Percentiles rank a stretch among this genome's conserved stretches.
These are phyloP conservation scores for Fagopyrum homotropicum DNA, from an alignment of 148 eudicot genomes.

Conservation along the genomic window DNA sequence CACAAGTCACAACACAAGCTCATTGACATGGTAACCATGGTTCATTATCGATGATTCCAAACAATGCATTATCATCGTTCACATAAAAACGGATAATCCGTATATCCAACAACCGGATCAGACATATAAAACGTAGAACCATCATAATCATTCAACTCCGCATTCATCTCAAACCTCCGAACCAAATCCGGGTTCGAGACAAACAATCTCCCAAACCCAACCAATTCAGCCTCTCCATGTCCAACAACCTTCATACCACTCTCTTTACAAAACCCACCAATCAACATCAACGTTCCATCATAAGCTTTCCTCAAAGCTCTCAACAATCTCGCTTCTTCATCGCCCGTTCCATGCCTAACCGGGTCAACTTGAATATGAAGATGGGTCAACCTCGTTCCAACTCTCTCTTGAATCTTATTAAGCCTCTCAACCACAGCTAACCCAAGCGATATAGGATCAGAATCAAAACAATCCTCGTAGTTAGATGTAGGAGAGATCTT, in stretches of 20 bases:
- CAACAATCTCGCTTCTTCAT: conserved; percentile 46
- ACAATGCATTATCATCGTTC: not conserved
- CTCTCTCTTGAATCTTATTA: conserved; percentile 38
- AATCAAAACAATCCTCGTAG: conserved; percentile 59
- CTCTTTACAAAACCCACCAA: conserved; percentile 58
- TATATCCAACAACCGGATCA: conserved; percentile 15
- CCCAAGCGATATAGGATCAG: conserved; percentile 68
- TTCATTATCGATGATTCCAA: no score
- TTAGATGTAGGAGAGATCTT: conserved; percentile 69
- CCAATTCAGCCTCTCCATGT: conserved; percentile 67
- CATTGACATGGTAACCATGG: no score
- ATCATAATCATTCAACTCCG: conserved; percentile 46
- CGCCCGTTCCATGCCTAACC: conserved; percentile 32
- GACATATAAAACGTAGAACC: conserved; percentile 51
- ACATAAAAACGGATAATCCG: conserved; percentile 10
- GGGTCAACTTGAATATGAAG: conserved; percentile 73
- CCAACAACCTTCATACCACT: conserved; percentile 56
- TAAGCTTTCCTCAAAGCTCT: conserved; percentile 49
- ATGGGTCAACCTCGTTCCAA: conserved; percentile 34
- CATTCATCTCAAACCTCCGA: conserved; percentile 51
- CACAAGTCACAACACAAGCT: no score
- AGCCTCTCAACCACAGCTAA: conserved; percentile 56
- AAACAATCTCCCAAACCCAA: conserved; percentile 62
- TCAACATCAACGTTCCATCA: conserved; percentile 56
- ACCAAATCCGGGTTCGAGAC: conserved; percentile 84